A percentile compares a stretch with the other conserved stretches of the same genome.
Evolutionary conservation across 2,329 filamentous ascomycete genomes (phyloP).

Genomic region (Fusarium graminum): DNA sequence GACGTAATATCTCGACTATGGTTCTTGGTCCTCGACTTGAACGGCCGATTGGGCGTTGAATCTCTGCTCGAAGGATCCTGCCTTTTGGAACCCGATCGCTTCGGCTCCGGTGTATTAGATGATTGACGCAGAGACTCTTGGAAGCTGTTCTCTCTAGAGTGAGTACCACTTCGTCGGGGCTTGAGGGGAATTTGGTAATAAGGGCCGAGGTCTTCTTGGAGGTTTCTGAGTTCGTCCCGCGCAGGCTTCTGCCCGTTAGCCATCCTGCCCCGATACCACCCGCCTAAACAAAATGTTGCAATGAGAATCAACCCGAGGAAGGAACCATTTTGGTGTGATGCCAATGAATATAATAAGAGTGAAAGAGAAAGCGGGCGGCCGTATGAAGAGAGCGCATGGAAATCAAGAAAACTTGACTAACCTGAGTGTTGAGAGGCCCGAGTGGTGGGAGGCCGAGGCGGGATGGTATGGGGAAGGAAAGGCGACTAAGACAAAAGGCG

Average conservation of each 20-base stretch:
- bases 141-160: slow-evolving; percentile 45
- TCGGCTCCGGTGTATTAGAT: slow-evolving; percentile 47
- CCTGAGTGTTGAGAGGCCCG: slow-evolving; percentile 39
- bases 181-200: slow-evolving; percentile 50
- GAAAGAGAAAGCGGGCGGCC: neutral
- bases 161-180: slow-evolving; percentile 43
- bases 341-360: slow-evolving; percentile 8
- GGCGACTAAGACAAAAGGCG: slow-evolving; percentile 40
- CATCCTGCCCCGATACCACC: slow-evolving; percentile 51
- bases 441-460: slow-evolving; percentile 40
- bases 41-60: slow-evolving; percentile 45
- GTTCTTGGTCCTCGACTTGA: slow-evolving; percentile 42
- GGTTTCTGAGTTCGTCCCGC: slow-evolving; percentile 53
- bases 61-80: slow-evolving; percentile 48
- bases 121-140: slow-evolving; percentile 43
- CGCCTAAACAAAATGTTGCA: slow-evolving; percentile 49
- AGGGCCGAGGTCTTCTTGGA: slow-evolving; percentile 53
- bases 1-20: slow-evolving; percentile 35
- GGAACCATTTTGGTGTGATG: slow-evolving; percentile 35
- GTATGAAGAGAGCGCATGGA: slow-evolving; percentile 9
- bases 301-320: slow-evolving; percentile 51
- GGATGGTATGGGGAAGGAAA: slow-evolving; percentile 46
- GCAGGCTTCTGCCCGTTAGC: slow-evolving; percentile 53
- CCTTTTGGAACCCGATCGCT: slow-evolving; percentile 42
- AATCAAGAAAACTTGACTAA: slow-evolving; percentile 37